Base-by-base conservation (phyloP, 2,329 filamentous ascomycete species). In the Colletotrichum musae region DNA sequence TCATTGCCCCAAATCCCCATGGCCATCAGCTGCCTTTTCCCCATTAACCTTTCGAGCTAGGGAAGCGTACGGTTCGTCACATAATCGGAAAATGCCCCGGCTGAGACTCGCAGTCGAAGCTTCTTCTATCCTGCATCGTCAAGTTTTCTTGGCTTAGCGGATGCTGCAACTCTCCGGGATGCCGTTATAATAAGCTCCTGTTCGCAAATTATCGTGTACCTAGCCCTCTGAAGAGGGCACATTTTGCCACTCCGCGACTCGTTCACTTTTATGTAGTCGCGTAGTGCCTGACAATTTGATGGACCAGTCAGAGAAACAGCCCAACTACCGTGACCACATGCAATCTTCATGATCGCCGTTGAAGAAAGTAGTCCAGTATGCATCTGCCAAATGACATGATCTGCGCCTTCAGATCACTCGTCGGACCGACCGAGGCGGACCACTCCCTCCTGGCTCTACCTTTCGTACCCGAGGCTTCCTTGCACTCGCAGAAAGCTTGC, bases 311-410 rank as follows among this genome's bases (percentile, higher is more conserved):
- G 28, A 32, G 9, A 6, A 36, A 36, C 4, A 36, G 7, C 10
- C 28, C 28, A 9, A 36, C 32, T 36, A 3, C 32, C 32, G 7
- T 12, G 9, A 10, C 32, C 7, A 36, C 2, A 10, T 10, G 32
- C 32, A 36, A 2, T 36, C 10, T 2, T 10, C 7, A 3, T 2
- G 7, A 4, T 36, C 7, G 32, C 32, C 32, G 32, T 36, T 36
- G 16, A 43, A 43, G 41, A 15, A 43, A n/a, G 41, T 12, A 15
- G 15, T 15, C 6, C 13, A 43, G 41, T 13, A 9, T 47, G 39
- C 57, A 43, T n/a, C n/a, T 41, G 53, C 36, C 53, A 59, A n/a
- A 50, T 36, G 45, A n/a, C 57, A 50, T 39, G 43, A 60, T 60
- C 58, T 60, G 58, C 47, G 51, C 28, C 12, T 13, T 18, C 10